These are phyloP conservation scores for Malus asiatica DNA, from an alignment of 306 rosid species.

Conservation along the genomic window DNA sequence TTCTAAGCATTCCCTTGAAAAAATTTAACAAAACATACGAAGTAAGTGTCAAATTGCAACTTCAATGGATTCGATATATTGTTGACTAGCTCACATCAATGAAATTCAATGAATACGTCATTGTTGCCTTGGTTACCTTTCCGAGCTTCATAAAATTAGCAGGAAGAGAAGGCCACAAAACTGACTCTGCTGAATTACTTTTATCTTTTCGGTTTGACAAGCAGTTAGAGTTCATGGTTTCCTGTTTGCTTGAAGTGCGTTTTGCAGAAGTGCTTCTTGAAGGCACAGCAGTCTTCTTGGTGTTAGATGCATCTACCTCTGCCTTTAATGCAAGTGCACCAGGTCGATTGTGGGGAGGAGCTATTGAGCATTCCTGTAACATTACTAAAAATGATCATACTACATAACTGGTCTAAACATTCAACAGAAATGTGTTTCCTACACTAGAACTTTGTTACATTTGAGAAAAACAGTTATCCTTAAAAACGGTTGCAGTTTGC, in stretches of 20 bases:
- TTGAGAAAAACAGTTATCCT: background rate
- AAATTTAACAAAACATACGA: constrained; percentile 19
- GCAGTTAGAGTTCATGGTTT: constrained; percentile 40
- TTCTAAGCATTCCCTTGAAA: constrained; percentile 75
- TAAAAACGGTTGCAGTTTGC: background rate
- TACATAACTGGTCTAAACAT: background rate
- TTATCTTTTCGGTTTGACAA: constrained; percentile 40
- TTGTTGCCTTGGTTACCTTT: constrained; percentile 39
- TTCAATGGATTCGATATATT: background rate
- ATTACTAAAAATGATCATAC: constrained; percentile 22
- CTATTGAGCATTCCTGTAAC: constrained; percentile 38
- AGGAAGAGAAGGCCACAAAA: constrained; percentile 66
- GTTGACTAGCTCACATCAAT: background rate
- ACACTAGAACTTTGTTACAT: background rate
- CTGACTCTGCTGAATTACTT: constrained; percentile 28
- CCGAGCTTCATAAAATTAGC: constrained; percentile 58
- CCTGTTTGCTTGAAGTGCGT: constrained; percentile 43
- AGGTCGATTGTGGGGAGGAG: constrained; percentile 28
- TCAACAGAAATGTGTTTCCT: background rate
- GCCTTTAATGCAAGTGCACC: constrained; percentile 45
- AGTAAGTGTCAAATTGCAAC: background rate
- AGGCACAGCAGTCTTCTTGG: constrained; percentile 29
- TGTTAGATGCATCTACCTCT: constrained; percentile 30
- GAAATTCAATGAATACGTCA: background rate
- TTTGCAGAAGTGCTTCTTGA: constrained; percentile 40